Percentiles rank a stretch among this genome's conserved stretches.
Evolutionary conservation across 2,329 filamentous ascomycete genomes (phyloP).

Genomic region (Colletotrichum melonis): DNA sequence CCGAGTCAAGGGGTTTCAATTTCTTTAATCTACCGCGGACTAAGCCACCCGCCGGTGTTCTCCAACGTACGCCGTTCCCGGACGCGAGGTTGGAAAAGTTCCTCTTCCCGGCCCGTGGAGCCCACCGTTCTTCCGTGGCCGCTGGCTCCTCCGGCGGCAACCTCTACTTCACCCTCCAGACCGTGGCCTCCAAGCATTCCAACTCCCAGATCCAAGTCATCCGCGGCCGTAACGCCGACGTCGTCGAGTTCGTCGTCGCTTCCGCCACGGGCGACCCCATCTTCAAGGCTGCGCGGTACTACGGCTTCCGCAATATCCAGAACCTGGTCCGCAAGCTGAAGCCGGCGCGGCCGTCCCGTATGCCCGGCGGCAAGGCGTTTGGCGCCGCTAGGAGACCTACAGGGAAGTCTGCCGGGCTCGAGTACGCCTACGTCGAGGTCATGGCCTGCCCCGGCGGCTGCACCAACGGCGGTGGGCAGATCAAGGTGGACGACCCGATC

Average conservation of each 20-base stretch:
- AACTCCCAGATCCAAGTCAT: slow-evolving; percentile 77
- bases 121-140: slow-evolving; percentile 58
- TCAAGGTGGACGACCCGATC: slow-evolving; percentile 86
- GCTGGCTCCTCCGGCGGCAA: slow-evolving; percentile 91
- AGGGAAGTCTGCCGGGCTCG: slow-evolving; percentile 63
- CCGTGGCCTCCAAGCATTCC: slow-evolving; percentile 76
- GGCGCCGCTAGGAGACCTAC: slow-evolving; percentile 65
- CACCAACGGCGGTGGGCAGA: slow-evolving; percentile 96
- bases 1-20: slow-evolving; percentile 80
- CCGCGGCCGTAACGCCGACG: slow-evolving; percentile 89
- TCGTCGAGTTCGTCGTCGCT: slow-evolving; percentile 83
- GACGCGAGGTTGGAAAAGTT: slow-evolving; percentile 78
- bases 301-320: slow-evolving; percentile 98
- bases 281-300: slow-evolving; percentile 89
- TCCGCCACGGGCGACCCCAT: slow-evolving; percentile 67
- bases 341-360: slow-evolving; percentile 79
- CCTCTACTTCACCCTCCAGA: slow-evolving; percentile 84
- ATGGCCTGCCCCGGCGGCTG: slow-evolving; percentile 99
- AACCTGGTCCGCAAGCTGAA: slow-evolving; percentile 95
- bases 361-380: slow-evolving; percentile 79
- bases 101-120: slow-evolving; percentile 71
- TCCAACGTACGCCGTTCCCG: slow-evolving; percentile 71
- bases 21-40: slow-evolving; percentile 77
- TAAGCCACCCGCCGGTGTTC: slow-evolving; percentile 54
- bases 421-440: slow-evolving; percentile 95